These are phyloP conservation scores for Tricholoma sp. DNA, from an alignment of 768 basidiomycete genomes.

Conservation along the genomic window DNA sequence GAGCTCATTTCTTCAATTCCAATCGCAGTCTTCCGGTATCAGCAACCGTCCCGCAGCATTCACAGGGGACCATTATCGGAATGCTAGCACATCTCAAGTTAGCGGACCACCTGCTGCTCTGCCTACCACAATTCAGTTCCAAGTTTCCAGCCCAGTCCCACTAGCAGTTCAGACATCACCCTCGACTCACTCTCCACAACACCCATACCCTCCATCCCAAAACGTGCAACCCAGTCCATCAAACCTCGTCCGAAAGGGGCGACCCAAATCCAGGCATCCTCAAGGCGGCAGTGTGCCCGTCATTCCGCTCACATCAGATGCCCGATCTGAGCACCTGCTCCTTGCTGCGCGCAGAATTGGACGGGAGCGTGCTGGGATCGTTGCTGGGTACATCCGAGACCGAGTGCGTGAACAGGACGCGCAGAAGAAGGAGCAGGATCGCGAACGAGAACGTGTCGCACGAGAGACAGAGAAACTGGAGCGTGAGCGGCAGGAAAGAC, in stretches of 20 bases:
- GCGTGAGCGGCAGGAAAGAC: conserved; percentile 22
- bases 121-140: conserved; percentile 18
- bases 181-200: neutral
- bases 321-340: conserved; percentile 65
- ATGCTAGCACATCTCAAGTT: conserved; percentile 10
- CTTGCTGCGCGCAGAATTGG: conserved; percentile 70
- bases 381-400: conserved; percentile 45
- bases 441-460: conserved; percentile 21
- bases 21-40: conserved; percentile 9
- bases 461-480: conserved; percentile 26
- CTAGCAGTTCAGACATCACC: conserved; percentile 10
- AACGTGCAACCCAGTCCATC: neutral
- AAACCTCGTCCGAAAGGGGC: neutral
- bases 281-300: conserved; percentile 15
- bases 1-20: conserved; percentile 17
- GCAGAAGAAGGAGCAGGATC: conserved; percentile 23
- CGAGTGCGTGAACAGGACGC: conserved; percentile 32
- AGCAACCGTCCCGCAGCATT: neutral
- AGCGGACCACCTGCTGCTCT: conserved; percentile 15
- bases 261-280: conserved; percentile 15
- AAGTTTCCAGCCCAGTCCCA: conserved; percentile 6
- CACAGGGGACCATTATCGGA: conserved; percentile 20
- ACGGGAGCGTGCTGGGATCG: conserved; percentile 49
- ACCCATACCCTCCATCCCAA: neutral
- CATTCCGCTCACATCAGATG: conserved; percentile 48